Evolutionary conservation across 345 rosid genomes (phyloP), one percentile per base, ranked within the genome.

Genomic region (Bruguiera sexangula): DNA sequence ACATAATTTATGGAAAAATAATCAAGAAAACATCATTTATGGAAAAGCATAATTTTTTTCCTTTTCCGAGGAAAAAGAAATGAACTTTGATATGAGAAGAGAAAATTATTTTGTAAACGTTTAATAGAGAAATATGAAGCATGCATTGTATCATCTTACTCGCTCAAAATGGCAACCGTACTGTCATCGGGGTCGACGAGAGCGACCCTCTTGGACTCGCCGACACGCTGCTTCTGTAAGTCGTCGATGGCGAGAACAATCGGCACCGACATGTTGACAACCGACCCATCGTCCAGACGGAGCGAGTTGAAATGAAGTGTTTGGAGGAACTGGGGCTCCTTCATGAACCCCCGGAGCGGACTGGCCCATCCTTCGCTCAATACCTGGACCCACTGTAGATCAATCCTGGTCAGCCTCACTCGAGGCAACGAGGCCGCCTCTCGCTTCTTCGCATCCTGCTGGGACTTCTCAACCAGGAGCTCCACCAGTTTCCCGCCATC

Each of bases 241-340:
- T 95, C 99, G 66, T 92, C 96, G 30, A 90, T 82, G 6, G 89
- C 93, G 70, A 92, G 86, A 37, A 92, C 97, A 78, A 95, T 92
- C 62, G 97, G 99, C 69, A 92, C 96, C 20, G 99, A 95, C 99
- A 95, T 95, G 79, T 95, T 95, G 60, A 90, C 97, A 73, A 87
- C 86, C 77, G 97, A 84, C 43, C 97, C 99, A 81, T 90, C 89
- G 21, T 84, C 88, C 57, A 87, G 83, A 73, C 99, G 99, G 78
- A 95, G 87, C 72, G 92, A 85, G 87, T 92, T 92, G 78, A 92
- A 95, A 90, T 92, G 97, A 92, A 95, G 99, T 74, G 99, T 90
- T 95, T 95, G 99, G 96, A 95, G 99, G 99, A 95, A 92, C 99
- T 95, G 92, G 89, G 96, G 84, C 83, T 92, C 92, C 79, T 89